Base-by-base conservation (phyloP, 2,329 filamentous ascomycete genomes). In the Scytalidium sp. region DNA sequence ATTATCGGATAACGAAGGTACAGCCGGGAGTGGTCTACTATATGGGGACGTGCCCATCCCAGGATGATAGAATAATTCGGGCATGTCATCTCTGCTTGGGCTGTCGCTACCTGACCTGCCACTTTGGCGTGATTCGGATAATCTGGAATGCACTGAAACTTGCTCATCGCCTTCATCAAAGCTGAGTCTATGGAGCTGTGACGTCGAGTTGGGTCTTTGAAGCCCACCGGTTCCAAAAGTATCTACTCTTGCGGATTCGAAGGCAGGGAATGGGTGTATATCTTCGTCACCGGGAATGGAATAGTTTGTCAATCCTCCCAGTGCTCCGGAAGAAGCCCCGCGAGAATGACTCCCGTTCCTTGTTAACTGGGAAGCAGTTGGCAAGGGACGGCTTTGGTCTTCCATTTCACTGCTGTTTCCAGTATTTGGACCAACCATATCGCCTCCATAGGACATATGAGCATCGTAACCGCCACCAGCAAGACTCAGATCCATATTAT, bases 51-150 rank as follows among this genome's bases (percentile, higher is more conserved):
- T 74, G 55, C 81, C 73, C 64, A 91, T 83, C 36, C 90, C 90
- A 17, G 92, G 92, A 61, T 97, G 91, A 66, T 95, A 99, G 65
- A 96, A 96, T 64, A 97, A 84, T 60, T 96, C 94, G 17, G 88
- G 88, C 54, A 90, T 89, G 49, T 91, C 90, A 41, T 88, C 84
- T 56, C 82, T 82, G 29, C 73, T 70, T 1, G 85, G 84, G 22
- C 85, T 88, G 32, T 89, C 84, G 57, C 81, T 84, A 15, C 68
- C 70, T 32, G 75, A 78, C 43, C 67, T 68, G 42, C 58, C 62
- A 56, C 50, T 74, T 61, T 49, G 67, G 63, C 44, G 62, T 56
- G 58, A 70, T 60, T 70, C 80, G 59, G 72, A 86, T 56, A 70
- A 76, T 50, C 71, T 79, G 7, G 79, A 75, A 64, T 80, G 68